Base-by-base conservation (phyloP, 2,329 filamentous ascomycete species). In the Shiraia bambusicola region DNA sequence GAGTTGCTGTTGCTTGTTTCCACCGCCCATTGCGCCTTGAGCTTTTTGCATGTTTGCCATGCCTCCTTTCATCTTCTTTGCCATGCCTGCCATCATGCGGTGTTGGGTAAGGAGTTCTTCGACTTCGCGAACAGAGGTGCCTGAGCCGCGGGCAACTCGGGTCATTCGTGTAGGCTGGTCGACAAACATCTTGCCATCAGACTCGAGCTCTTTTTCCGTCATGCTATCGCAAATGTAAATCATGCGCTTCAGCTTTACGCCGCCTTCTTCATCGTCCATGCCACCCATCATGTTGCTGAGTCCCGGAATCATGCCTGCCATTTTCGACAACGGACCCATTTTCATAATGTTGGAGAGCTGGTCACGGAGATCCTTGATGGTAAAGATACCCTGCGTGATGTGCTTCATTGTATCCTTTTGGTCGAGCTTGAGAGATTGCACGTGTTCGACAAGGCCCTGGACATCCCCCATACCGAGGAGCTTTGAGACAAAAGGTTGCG, bases 371-470 rank as follows among this genome's bases (percentile, higher is more conserved):
- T 98, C 93, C 40, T 93, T 86, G 25, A 98, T 81, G 0, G 93
- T 95, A 70, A 97, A 98, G 50, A 96, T 91, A 41, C 93, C 93
- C 63, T 96, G 92, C 6, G 89, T 87, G 54, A 98, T 94, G 73
- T 98, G 92, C 76, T 98, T 98, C 79, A 98, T 96, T 3, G 93
- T 97, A 61, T 97, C 92, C 72, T 98, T 97, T 56, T 96, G 93
- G 69, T 97, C 91, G 35, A 96, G 81, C 67, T 95, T 96, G 37
- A 98, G 80, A 24, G 86, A 88, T 67, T 98, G 93, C 1, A 98
- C 93, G 65, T 98, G 93, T 71, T 98, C 93, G 9, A 98, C 88
- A 24, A 98, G 73, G 0, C 93, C 92, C 17, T 88, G 86, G 78
- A 98, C 94, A 61, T 98, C 93, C 32, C 93, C 93, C 90, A 97